Percentiles rank a stretch among this genome's conserved stretches.
Evolutionary conservation across 164 flowering plant genomes (phyloP).

Genomic region (Sextonia rubra): DNA sequence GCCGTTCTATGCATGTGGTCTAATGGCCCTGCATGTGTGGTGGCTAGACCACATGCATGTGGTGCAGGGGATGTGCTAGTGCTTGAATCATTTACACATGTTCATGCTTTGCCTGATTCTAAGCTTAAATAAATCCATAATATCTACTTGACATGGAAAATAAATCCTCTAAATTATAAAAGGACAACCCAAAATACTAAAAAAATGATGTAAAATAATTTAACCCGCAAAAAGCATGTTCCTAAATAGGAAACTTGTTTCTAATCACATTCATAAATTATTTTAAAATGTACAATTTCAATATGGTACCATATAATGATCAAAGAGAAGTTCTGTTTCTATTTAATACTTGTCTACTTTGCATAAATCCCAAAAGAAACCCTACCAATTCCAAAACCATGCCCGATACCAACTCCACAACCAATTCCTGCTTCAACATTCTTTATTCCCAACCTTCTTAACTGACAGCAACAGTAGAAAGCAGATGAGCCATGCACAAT

Average conservation of each 20-base stretch:
- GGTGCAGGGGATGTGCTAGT: too few relatives aligned
- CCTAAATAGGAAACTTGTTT: neutral
- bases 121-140: neutral
- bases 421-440: constrained; percentile 83
- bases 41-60: too few relatives aligned
- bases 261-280: neutral
- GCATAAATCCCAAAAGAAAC: constrained; percentile 2
- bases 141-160: too few relatives aligned
- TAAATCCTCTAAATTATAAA: too few relatives aligned
- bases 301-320: neutral
- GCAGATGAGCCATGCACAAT: neutral
- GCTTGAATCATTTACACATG: too few relatives aligned
- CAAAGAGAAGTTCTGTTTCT: neutral
- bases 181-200: too few relatives aligned
- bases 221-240: neutral
- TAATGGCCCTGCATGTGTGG: too few relatives aligned
- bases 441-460: constrained; percentile 79
- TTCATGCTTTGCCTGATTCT: neutral
- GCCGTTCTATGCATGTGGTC: too few relatives aligned
- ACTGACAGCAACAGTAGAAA: constrained; percentile 25
- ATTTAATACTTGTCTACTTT: neutral
- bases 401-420: constrained; percentile 91
- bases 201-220: too few relatives aligned
- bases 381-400: constrained; percentile 95
- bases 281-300: neutral